Percentiles rank a stretch among this genome's conserved stretches.
phyloP scores from a whole-genome alignment of 225 moss, liverwort and hornwort genomes.

The Bryoerythrophyllum caledonicum region DNA sequence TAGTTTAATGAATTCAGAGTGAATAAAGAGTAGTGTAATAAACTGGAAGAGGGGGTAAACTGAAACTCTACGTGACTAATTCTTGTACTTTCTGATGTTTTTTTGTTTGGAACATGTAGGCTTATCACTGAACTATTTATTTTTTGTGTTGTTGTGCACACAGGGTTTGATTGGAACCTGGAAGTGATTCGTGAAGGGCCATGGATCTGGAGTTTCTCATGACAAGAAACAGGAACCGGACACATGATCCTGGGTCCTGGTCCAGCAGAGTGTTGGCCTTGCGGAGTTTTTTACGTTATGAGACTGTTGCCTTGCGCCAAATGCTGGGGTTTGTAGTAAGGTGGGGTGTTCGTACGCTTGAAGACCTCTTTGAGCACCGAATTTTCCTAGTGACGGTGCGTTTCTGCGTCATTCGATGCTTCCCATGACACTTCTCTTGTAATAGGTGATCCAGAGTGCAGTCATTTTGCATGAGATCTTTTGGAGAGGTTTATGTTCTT shows the following conservation, averaged over 20 bases:
- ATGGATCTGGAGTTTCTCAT: constrained; percentile 54
- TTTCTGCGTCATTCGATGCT: constrained; percentile 32
- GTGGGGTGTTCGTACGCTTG: constrained; percentile 44
- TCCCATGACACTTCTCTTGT: constrained; percentile 8
- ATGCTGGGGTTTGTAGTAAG: constrained; percentile 47
- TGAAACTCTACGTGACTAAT: no score
- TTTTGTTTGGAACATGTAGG: background rate
- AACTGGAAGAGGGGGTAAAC: no score
- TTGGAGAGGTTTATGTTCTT: background rate
- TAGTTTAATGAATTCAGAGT: no score
- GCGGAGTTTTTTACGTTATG: constrained; percentile 40
- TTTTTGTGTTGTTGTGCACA: constrained; percentile 5
- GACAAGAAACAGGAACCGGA: constrained; percentile 38
- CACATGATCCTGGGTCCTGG: constrained; percentile 30
- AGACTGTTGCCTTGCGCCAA: constrained; percentile 49
- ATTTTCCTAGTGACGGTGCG: constrained; percentile 36
- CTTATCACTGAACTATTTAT: background rate
- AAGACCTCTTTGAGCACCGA: constrained; percentile 47
- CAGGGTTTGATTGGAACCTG: constrained; percentile 10
- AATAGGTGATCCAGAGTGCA: background rate
- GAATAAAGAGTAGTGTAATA: no score
- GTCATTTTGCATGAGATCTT: background rate
- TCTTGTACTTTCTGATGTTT: background rate
- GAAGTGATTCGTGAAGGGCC: constrained; percentile 2
- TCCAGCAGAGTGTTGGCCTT: constrained; percentile 33